Evolutionary conservation across 1,284 basidiomycete species (phyloP).

Genomic region (Tilletiopsis washingtonensis): DNA sequence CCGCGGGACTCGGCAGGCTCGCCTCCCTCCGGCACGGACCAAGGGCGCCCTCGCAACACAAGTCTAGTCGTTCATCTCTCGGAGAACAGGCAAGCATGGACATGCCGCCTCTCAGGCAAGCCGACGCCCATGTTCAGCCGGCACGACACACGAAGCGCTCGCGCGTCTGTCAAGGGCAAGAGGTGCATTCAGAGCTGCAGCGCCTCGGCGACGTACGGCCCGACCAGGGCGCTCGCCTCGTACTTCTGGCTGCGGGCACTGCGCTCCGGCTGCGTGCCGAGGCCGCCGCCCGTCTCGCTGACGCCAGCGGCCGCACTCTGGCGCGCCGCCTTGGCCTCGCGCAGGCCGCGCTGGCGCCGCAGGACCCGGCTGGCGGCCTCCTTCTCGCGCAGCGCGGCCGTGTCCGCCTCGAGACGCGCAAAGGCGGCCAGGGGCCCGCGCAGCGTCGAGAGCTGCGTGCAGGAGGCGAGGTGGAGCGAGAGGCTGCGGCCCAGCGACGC

Average conservation of each 20-base stretch:
- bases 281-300: conserved; percentile 25
- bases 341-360: background rate
- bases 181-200: conserved; percentile 26
- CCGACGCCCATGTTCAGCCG: too few species aligned
- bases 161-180: too few species aligned
- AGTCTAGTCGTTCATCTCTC: too few species aligned
- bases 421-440: conserved; percentile 25
- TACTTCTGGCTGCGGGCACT: conserved; percentile 13
- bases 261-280: conserved; percentile 17
- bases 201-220: conserved; percentile 22
- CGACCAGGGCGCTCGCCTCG: conserved; percentile 28
- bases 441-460: conserved; percentile 14
- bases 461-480: conserved; percentile 12
- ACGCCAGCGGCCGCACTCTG: background rate
- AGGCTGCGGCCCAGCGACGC: conserved; percentile 16
- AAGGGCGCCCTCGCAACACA: too few species aligned
- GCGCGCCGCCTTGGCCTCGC: background rate
- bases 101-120: too few species aligned
- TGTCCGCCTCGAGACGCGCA: conserved; percentile 21
- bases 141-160: too few species aligned
- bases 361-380: background rate
- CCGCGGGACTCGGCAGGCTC: too few species aligned
- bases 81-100: too few species aligned
- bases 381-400: background rate
- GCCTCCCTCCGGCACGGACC: too few species aligned